phyloP scores from a whole-genome alignment of 768 basidiomycete species.

The Tylopilus sp. region DNA sequence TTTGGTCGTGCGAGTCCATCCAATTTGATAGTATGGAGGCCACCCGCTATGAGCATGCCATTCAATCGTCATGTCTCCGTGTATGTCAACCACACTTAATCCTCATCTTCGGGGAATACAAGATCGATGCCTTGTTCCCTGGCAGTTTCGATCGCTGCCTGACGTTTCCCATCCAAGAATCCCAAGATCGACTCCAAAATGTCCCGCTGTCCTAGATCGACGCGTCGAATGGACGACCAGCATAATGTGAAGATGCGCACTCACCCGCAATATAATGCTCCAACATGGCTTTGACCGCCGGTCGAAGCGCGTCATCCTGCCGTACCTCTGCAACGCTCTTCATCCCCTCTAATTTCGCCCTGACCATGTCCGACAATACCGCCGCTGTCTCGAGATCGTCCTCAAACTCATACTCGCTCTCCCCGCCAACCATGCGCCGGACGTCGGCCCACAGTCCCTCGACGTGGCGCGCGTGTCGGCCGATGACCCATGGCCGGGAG shows the following conservation, averaged over 20 bases:
- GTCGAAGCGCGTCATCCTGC: constrained; percentile 35
- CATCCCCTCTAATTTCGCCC: constrained; percentile 46
- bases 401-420: constrained; percentile 41
- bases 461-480: constrained; percentile 50
- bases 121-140: constrained; percentile 52
- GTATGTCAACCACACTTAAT: neutral
- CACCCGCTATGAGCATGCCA: no score
- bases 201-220: constrained; percentile 50
- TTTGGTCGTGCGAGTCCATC: no score
- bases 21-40: no score
- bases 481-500: constrained; percentile 55
- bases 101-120: constrained; percentile 39
- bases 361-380: constrained; percentile 64
- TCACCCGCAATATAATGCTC: constrained; percentile 64
- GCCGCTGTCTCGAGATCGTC: constrained; percentile 67
- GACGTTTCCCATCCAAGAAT: constrained; percentile 47
- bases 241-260: constrained; percentile 30
- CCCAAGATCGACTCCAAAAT: constrained; percentile 52
- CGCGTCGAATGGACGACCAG: neutral
- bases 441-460: constrained; percentile 63
- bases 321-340: constrained; percentile 33
- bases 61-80: no score
- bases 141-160: constrained; percentile 45
- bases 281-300: constrained; percentile 63
- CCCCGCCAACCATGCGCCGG: constrained; percentile 23